Conservation (phyloP, 2,329 filamentous ascomycete species). For the Bipolaris gigantea region DNA sequence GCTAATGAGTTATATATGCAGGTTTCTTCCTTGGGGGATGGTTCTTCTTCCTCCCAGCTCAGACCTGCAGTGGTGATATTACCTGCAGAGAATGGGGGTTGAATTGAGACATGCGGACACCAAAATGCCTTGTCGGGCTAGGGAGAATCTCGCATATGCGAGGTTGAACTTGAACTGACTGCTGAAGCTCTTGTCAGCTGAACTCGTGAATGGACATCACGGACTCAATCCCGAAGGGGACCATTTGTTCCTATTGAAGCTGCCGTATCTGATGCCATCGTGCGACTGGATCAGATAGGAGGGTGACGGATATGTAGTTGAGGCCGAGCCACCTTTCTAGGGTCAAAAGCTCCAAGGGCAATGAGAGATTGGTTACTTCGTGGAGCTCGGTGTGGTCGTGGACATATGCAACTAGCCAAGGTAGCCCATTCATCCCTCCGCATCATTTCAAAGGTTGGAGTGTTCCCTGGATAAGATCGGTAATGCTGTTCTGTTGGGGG, state of each 20-base stretch:
- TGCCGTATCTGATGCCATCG: not conserved
- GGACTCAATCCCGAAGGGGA: not conserved
- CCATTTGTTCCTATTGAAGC: not conserved
- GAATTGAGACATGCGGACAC: no score
- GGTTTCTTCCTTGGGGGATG: no score
- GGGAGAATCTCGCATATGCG: not conserved
- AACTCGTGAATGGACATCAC: not conserved
- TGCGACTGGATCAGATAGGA: not conserved
- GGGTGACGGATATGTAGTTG: no score
- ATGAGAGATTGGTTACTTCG: not conserved
- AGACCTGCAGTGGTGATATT: no score
- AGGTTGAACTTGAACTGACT: not conserved
- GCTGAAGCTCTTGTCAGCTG: not conserved
- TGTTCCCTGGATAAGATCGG: not conserved
- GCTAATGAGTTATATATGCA: no score
- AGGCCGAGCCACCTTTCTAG: not conserved
- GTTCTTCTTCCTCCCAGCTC: no score
- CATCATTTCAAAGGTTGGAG: not conserved
- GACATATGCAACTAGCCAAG: not conserved
- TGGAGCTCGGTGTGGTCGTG: no score
- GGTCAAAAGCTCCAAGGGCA: not conserved
- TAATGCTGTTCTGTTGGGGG: not conserved
- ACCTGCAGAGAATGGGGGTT: no score
- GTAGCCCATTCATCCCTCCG: not conserved
- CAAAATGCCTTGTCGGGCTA: no score